Evolutionary conservation across 805 yeast species (phyloP), one percentile per base, ranked within the genome.

Genomic region (Wickerhamomyces rabaulensis): DNA sequence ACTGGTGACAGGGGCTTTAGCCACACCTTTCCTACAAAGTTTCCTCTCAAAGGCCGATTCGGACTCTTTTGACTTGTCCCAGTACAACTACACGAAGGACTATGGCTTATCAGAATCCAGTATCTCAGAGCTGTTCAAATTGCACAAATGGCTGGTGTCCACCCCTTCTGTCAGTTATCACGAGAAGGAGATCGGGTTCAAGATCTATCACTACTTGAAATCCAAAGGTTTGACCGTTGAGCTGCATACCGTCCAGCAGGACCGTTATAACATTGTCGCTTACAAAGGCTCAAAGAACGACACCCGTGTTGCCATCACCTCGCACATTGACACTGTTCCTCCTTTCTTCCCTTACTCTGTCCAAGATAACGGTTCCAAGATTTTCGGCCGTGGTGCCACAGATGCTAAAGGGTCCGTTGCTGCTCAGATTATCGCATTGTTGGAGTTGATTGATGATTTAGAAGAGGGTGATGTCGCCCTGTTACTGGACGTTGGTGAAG

Each of bases 311-410:
- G 54, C 80, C 29, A 54, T 82, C 31, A 78, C 84, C 2, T 75
- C 84, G 4, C 88, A 82, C 54, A 74, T 80, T 26, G 88, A 82
- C 54, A 82, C 87, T 0, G 88, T 82, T 20, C 87, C 87, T 6
- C 87, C 87, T 0, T 80, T 55, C 54, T 61, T 80, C 47, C 72
- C 72, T 1, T 81, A 80, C 58, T 54, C 56, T 2, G 56, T 73
- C 12, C 23, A 43, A 22, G 66, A 71, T 12, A 57, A 63, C 35
- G 83, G 79, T 3, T 63, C 72, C 31, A 61, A 61, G 41, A 79
- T 82, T 19, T 72, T 69, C 56, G 89, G 88, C 19, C 69, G 89
- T 43, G 89, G 89, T 4, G 59, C 83, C 1, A 70, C 74, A 46
- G 89, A 82, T 56, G 88, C 84, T 17, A 82, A 82, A 54, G 84